phyloP scores from a whole-genome alignment of 140 eudicot genomes.

The Oenanthe javanica region DNA sequence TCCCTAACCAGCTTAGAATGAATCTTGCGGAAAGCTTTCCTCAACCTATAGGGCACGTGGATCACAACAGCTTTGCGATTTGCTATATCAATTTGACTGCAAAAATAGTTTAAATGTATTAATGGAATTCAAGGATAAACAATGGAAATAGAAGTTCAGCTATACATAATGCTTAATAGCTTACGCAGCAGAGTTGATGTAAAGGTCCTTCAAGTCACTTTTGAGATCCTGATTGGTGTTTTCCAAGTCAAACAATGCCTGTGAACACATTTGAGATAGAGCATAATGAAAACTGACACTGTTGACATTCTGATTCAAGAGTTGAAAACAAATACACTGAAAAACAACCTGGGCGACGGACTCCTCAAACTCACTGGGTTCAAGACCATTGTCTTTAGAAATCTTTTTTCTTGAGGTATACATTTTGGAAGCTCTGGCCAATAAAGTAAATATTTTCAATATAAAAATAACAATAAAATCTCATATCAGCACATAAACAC shows the following conservation, averaged over 20 bases:
- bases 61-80: slow-evolving; percentile 70
- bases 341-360: slow-evolving; percentile 54
- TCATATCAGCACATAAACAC: background rate
- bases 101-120: background rate
- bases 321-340: background rate
- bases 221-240: slow-evolving; percentile 65
- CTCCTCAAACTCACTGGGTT: slow-evolving; percentile 71
- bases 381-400: slow-evolving; percentile 67
- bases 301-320: background rate
- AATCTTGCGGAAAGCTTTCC: slow-evolving; percentile 83
- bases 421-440: slow-evolving; percentile 31
- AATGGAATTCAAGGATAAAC: background rate
- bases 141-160: background rate
- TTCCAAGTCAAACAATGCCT: slow-evolving; percentile 76
- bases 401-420: slow-evolving; percentile 58
- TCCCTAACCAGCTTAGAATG: slow-evolving; percentile 76
- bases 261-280: background rate
- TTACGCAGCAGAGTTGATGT: slow-evolving; percentile 52
- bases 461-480: background rate
- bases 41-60: slow-evolving; percentile 65
- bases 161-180: background rate
- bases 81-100: slow-evolving; percentile 57
- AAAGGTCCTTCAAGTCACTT: slow-evolving; percentile 72
- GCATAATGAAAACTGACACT: background rate
- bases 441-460: background rate